A percentile compares a stretch with the other conserved stretches of the same genome.
phyloP scores from a whole-genome alignment of 1,284 basidiomycete species.

The Lentinus polychrous region DNA sequence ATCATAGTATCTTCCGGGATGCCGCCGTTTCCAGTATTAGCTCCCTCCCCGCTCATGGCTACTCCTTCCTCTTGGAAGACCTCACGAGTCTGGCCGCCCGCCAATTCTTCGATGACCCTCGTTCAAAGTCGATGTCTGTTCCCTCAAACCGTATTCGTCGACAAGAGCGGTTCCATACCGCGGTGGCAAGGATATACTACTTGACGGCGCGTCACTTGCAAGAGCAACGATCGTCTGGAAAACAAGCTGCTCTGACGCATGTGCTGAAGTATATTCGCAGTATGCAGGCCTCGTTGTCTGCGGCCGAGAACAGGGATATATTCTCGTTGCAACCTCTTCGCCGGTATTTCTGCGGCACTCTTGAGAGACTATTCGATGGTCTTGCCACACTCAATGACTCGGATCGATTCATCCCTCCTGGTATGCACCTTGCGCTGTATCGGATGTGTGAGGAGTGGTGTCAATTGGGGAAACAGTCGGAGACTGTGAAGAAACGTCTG shows the following conservation, averaged over 20 bases:
- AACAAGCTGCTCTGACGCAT: conserved; percentile 70
- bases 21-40: conserved; percentile 86
- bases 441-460: conserved; percentile 94
- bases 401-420: conserved; percentile 71
- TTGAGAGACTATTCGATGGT: conserved; percentile 81
- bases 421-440: conserved; percentile 78
- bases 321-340: conserved; percentile 79
- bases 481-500: conserved; percentile 68
- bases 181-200: conserved; percentile 86
- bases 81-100: conserved; percentile 74
- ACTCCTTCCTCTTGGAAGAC: conserved; percentile 80
- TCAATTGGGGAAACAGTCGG: conserved; percentile 73
- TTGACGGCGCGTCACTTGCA: conserved; percentile 78
- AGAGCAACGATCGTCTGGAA: conserved; percentile 61
- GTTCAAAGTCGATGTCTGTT: conserved; percentile 41
- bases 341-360: conserved; percentile 84
- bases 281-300: conserved; percentile 72
- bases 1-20: conserved; percentile 79
- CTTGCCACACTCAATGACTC: conserved; percentile 66
- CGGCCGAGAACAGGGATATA: conserved; percentile 69
- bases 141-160: conserved; percentile 54
- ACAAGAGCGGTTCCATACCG: conserved; percentile 80
- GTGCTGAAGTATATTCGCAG: conserved; percentile 84
- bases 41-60: conserved; percentile 72
- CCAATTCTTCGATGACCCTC: conserved; percentile 76